Base-by-base conservation (phyloP, 1,284 basidiomycete species). In the Cystobasidium pallidum region DNA sequence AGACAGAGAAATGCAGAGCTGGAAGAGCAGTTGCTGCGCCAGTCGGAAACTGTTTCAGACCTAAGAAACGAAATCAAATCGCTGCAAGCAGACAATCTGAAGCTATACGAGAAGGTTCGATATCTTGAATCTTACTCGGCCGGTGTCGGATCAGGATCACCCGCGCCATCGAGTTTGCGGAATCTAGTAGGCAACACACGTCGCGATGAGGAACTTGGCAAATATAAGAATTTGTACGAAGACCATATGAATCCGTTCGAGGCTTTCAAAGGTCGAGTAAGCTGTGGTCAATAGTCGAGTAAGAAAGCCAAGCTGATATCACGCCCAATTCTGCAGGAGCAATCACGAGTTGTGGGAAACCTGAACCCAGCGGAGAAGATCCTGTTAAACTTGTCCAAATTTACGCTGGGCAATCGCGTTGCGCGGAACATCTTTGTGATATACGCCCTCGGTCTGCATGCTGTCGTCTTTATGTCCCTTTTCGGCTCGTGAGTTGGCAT, bases 191-290 rank as follows among this genome's bases (percentile, higher is more conserved):
- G 63, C 65, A 54, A 47, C 26, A 49, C 43, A 26, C 76, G 80
- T 58, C 80, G 82, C 54, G 78, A 85, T 43, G 90, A 89, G 74
- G 92, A 93, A 75, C 87, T 95, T 81, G 89, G 89, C 77, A 91
- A 89, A 80, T 99, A 98, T 81, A 88, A 90, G 66, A 87, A 89
- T 74, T 86, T 91, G 80, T 98, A 98, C 80, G 94, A 99, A 80
- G 92, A 96, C 80, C 87, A 90, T 58, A 92, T 98, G 87, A 97
- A 99, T 79, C 95, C 95, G 0, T 99, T 98, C 80, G 93, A 97
- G 81, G 91, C 91, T 3, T 98, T 99, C 85, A 88, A 93, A 73
- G 94, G 94, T 3, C 85, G 92, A 79, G 94, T 94, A 78, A 78
- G 91, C 26, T 47, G 41, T 64, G 52, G 68, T 17, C 24, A 11